Percentiles rank a stretch among this genome's conserved stretches.
These are phyloP conservation scores for Holtermanniella nyarrowii DNA, from an alignment of 768 basidiomycete genomes.

Conservation along the genomic window DNA sequence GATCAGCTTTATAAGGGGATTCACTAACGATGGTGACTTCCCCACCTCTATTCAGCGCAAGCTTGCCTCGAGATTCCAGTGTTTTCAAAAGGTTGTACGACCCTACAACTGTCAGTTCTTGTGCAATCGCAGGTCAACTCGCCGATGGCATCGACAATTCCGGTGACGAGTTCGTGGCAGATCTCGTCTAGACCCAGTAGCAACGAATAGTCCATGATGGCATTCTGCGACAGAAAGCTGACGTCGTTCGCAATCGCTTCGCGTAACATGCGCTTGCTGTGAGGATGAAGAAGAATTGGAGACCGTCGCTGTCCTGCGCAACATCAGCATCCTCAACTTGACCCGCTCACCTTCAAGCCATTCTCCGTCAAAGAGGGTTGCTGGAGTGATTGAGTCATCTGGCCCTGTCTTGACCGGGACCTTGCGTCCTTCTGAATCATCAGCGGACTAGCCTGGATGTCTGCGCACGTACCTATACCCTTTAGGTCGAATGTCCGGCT, in stretches of 20 bases:
- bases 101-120: slow-evolving; percentile 44
- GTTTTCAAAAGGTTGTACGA: slow-evolving; percentile 80
- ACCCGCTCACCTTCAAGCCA: slow-evolving; percentile 63
- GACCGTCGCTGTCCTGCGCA: slow-evolving; percentile 54
- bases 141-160: slow-evolving; percentile 77
- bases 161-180: slow-evolving; percentile 59
- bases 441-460: slow-evolving; percentile 16
- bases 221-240: slow-evolving; percentile 61
- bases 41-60: slow-evolving; percentile 53
- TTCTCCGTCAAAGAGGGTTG: slow-evolving; percentile 68
- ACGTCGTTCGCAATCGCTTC: slow-evolving; percentile 62
- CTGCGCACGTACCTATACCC: slow-evolving; percentile 49
- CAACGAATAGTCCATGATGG: slow-evolving; percentile 80
- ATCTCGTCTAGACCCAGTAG: slow-evolving; percentile 63
- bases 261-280: slow-evolving; percentile 60
- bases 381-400: slow-evolving; percentile 25
- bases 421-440: slow-evolving; percentile 24
- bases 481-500: slow-evolving; percentile 69
- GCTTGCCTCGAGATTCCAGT: slow-evolving; percentile 74
- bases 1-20: not conserved
- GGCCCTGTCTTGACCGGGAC: slow-evolving; percentile 6
- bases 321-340: not conserved
- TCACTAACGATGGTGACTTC: slow-evolving; percentile 55
- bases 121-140: slow-evolving; percentile 4
- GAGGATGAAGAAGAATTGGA: slow-evolving; percentile 56